Percentiles rank a stretch among this genome's conserved stretches.
Evolutionary conservation across 73 alveolate genomes (phyloP).

Genomic region (Durusdinium trenchii): DNA sequence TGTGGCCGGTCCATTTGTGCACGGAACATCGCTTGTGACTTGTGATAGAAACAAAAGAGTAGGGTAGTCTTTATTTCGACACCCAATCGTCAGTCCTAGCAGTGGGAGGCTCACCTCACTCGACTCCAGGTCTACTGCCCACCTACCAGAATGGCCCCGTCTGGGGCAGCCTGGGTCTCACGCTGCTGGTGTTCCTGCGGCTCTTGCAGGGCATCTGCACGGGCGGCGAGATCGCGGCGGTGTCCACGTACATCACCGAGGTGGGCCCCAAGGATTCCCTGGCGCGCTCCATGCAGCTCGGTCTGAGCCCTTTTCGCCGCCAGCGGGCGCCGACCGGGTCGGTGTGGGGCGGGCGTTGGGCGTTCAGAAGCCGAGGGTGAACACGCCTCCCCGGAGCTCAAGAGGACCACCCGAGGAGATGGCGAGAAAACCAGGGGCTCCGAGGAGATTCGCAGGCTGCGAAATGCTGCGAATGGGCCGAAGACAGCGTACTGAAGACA

Average conservation of each 20-base stretch:
- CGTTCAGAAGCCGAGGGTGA: too few relatives aligned
- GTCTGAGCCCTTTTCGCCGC: background rate
- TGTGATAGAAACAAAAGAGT: too few relatives aligned
- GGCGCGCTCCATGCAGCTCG: conserved; percentile 21
- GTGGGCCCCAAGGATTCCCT: conserved; percentile 60
- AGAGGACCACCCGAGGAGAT: background rate
- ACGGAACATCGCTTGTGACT: too few relatives aligned
- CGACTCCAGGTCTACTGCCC: conserved; percentile 74
- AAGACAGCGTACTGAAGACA: too few relatives aligned
- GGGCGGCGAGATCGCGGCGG: conserved; percentile 54
- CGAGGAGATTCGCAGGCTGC: too few relatives aligned
- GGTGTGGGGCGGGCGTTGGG: background rate
- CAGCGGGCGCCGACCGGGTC: background rate
- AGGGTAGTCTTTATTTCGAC: too few relatives aligned
- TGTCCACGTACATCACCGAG: conserved; percentile 66
- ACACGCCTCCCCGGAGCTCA: background rate
- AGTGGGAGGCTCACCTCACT: too few relatives aligned
- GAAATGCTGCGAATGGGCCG: too few relatives aligned
- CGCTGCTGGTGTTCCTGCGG: conserved; percentile 53
- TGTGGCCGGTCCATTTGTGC: too few relatives aligned
- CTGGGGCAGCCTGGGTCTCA: conserved; percentile 57
- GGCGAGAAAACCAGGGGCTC: too few relatives aligned
- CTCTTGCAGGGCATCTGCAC: conserved; percentile 62
- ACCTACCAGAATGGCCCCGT: conserved; percentile 59
- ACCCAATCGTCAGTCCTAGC: too few relatives aligned